Percentiles rank a stretch among this genome's conserved stretches.
phyloP scores from a whole-genome alignment of 768 basidiomycete species.

The Rhizopogon vesiculosus region DNA sequence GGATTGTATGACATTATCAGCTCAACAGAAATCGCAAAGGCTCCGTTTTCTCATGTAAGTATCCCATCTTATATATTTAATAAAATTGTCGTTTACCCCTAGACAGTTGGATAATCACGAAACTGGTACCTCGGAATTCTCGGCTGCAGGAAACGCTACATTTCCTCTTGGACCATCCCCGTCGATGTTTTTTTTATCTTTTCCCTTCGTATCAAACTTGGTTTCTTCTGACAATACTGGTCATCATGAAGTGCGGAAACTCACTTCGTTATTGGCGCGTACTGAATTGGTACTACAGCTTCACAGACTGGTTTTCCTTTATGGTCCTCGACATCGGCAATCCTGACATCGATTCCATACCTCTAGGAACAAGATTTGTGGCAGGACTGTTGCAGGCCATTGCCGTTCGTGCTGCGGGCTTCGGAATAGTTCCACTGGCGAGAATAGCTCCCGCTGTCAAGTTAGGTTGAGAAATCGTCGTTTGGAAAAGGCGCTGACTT shows the following conservation, averaged over 20 bases:
- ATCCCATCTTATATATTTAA: background rate
- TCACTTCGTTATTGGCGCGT: background rate
- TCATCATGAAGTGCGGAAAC: slow-evolving; percentile 61
- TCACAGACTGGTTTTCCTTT: slow-evolving; percentile 88
- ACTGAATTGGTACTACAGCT: slow-evolving; percentile 30
- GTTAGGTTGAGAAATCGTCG: slow-evolving; percentile 37
- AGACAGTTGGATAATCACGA: slow-evolving; percentile 68
- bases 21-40: slow-evolving; percentile 30
- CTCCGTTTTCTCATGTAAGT: slow-evolving; percentile 80
- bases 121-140: slow-evolving; percentile 53
- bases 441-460: slow-evolving; percentile 87
- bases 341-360: slow-evolving; percentile 59
- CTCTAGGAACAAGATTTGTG: slow-evolving; percentile 63
- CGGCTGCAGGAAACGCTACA: slow-evolving; percentile 73
- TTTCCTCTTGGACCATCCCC: slow-evolving; percentile 93
- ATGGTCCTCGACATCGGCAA: slow-evolving; percentile 85
- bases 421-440: slow-evolving; percentile 67
- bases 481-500: background rate
- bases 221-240: slow-evolving; percentile 72
- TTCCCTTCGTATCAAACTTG: slow-evolving; percentile 94
- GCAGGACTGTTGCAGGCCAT: slow-evolving; percentile 76
- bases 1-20: background rate
- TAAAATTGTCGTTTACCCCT: slow-evolving; percentile 1
- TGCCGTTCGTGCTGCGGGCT: slow-evolving; percentile 86
- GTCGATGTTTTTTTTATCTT: slow-evolving; percentile 86